Base-by-base conservation (phyloP, 768 basidiomycete species). In the Russula emetica region DNA sequence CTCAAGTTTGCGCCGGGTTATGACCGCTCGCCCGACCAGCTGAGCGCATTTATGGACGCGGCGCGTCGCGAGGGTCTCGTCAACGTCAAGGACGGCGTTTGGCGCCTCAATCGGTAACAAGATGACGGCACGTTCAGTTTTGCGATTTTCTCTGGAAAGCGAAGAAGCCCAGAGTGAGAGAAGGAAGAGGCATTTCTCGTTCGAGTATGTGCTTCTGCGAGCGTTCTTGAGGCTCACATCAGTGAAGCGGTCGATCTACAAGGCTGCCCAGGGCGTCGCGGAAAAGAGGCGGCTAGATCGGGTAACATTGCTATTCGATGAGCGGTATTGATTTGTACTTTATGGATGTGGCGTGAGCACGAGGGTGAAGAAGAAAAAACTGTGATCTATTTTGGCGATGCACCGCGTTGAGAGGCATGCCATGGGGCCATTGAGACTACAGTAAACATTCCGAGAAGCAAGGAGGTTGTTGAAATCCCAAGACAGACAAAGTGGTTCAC, bases 1-100 rank as follows among this genome's bases (percentile, higher is more conserved):
- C 79, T 97, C 64, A 86, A 83, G 72, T 85, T 92, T 70, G 90
- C 89, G 11, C 89, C 88, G 5, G 86, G 84, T 5, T 96, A 94
- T 74, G 86, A 93, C 70, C 83, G 85, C 65, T 85, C 86, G 5
- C 73, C 85, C 13, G 92, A 94, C 30, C 91, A 97, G 72, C 81
- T 97, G 5, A 83, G 77, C 3, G 77, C 72, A 44, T 92, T 96
- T 69, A 83, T 97, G 83, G 88, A 94, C 69, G 86, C 87, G 28
- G 87, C 92, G 44, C 80, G 84, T 66, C 77, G 85, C 61, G 91
- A 95, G 71, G 91, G 88, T 0, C 75, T 91, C 20, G 86, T 96
- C 28, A 79, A 80, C 0, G 82, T 82, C 45, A 82, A 81, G 60
- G 87, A 89, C 63, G 89, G 89, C 1, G 75, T 85, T 71, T 92